Evolutionary conservation across 371 early-diverging fungal species (phyloP), one percentile per base, ranked within the genome.

Genomic region (Mucor indicus): DNA sequence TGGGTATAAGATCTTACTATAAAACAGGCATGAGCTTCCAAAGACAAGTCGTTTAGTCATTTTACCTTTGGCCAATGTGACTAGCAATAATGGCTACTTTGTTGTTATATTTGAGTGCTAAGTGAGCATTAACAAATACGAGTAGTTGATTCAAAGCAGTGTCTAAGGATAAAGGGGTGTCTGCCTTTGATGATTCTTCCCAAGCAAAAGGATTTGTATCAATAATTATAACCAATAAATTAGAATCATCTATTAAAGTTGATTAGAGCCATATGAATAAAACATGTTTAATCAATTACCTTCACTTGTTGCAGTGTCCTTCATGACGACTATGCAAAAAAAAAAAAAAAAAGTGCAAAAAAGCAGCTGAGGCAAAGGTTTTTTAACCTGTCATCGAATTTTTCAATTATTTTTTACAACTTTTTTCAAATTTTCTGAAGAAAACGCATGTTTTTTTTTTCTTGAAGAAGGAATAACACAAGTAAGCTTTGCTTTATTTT

Each of bases 51-150:
- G 12, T 6, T 29, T 8, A 29, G 30, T 8, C 6, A 8, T 11
- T 33, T 4, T 13, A 69, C 74, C 74, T 69, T 44, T 75, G 63
- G 1, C 71, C 75, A 25, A 66, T 61, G 60, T 85, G 85, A 57
- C 84, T 75, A 2, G 90, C 92, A 11, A 95, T 83, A 1, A 90
- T 85, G 0, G 84, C 90, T 16, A 95, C 72, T 49, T 77, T 73
- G 64, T 92, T 93, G 48, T 91, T 88, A 37, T 89, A 83, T 39
- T 87, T 86, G 10, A 92, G 73, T 8, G 93, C 89, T 40, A 95
- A 70, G 63, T 92, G 91, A 2, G 94, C 92, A 60, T 95, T 92
- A 47, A 93, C 79, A 53, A 91, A 93, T 8, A 91, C 73, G 7
- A 92, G 56, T 13, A 89, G 65, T 48, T 93, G 93, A 39, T 83